phyloP scores from a whole-genome alignment of 1,284 basidiomycete species.

The Boletus subluridellus region DNA sequence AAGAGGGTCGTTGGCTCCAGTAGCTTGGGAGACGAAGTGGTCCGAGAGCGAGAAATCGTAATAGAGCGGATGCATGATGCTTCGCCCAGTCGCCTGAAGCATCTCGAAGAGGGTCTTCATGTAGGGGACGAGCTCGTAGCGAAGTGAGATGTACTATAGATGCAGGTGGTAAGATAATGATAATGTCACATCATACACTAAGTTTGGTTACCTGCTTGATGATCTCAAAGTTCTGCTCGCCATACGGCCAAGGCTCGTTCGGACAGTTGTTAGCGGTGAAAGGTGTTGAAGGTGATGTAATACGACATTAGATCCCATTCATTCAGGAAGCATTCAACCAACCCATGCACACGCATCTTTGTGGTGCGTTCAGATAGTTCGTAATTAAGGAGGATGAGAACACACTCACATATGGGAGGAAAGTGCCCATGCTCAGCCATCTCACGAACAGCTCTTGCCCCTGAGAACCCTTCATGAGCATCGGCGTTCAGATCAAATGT shows the following conservation, averaged over 20 bases:
- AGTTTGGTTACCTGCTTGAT: slow-evolving; percentile 31
- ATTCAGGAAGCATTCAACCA: not conserved
- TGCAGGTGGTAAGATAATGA: not conserved
- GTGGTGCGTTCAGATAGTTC: not conserved
- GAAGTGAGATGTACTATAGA: slow-evolving; percentile 38
- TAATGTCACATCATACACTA: not conserved
- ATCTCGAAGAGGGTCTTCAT: slow-evolving; percentile 17
- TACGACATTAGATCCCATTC: not conserved
- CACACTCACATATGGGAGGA: not conserved
- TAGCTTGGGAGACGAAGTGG: slow-evolving; percentile 24
- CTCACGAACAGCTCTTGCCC: no score
- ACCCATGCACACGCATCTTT: not conserved
- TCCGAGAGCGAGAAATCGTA: slow-evolving; percentile 36
- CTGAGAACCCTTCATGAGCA: not conserved
- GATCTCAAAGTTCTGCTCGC: slow-evolving; percentile 32
- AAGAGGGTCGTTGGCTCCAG: slow-evolving; percentile 34
- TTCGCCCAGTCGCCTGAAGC: slow-evolving; percentile 22
- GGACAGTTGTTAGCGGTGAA: not conserved
- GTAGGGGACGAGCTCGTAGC: slow-evolving; percentile 41
- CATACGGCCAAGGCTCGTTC: slow-evolving; percentile 39
- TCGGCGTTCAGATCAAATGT: not conserved
- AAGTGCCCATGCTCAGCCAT: not conserved
- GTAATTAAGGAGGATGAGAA: not conserved
- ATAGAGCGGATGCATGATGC: slow-evolving; percentile 39
- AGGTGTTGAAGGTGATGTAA: not conserved